A percentile compares a stretch with the other conserved stretches of the same genome.
Evolutionary conservation across 164 flowering plant species (phyloP).

Genomic region (Akebia trifoliata): DNA sequence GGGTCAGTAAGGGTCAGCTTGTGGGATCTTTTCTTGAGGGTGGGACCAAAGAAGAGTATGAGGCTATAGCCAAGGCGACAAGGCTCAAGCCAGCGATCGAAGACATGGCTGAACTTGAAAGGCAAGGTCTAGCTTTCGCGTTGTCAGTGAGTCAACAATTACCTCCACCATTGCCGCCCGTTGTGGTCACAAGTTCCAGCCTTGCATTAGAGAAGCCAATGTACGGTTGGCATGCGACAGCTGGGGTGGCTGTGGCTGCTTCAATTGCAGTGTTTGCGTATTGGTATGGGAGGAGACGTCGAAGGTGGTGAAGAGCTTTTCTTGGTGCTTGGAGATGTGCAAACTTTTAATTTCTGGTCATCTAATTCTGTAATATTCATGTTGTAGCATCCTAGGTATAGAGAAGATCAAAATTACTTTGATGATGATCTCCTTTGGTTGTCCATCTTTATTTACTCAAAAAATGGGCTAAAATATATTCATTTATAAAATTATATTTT

Average conservation of each 20-base stretch:
- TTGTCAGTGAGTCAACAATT: constrained; percentile 32
- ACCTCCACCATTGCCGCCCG: constrained; percentile 15
- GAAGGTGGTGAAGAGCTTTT: constrained; percentile 56
- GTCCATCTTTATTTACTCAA: constrained; percentile 14
- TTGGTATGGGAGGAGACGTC: constrained; percentile 86
- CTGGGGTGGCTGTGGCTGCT: constrained; percentile 71
- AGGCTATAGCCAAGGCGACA: constrained; percentile 74
- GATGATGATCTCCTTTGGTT: constrained; percentile 7
- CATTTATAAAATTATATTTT: background rate
- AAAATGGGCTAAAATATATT: constrained; percentile 4
- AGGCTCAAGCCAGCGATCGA: constrained; percentile 49
- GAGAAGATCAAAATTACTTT: constrained; percentile 7
- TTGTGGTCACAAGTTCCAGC: constrained; percentile 11
- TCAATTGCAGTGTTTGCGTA: constrained; percentile 82
- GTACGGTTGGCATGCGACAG: constrained; percentile 70
- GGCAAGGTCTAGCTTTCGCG: constrained; percentile 63
- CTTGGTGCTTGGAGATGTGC: background rate
- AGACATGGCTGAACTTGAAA: constrained; percentile 63
- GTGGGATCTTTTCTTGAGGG: constrained; percentile 97
- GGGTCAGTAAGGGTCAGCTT: constrained; percentile 71
- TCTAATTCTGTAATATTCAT: constrained; percentile 15
- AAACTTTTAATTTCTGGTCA: background rate
- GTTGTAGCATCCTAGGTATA: constrained; percentile 23
- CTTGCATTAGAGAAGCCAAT: constrained; percentile 44
- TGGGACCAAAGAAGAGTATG: constrained; percentile 81